A percentile compares a stretch with the other conserved stretches of the same genome.
Conservation (phyloP, 2,329 filamentous ascomycete genomes). For the Celoporthe dispersa region DNA sequence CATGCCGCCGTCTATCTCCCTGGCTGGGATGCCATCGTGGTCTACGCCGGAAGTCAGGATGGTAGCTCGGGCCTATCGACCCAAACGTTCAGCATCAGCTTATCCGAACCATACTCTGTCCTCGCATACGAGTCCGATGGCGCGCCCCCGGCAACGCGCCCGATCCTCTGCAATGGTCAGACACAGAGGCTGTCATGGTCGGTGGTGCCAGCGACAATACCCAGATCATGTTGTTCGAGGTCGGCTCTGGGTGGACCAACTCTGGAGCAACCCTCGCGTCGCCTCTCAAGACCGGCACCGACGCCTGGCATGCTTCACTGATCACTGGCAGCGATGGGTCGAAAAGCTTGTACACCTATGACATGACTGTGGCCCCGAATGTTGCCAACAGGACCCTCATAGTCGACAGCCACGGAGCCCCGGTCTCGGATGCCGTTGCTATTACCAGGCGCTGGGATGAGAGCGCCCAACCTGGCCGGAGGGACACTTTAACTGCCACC, state of each 20-base stretch:
- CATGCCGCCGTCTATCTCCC: conserved; percentile 80
- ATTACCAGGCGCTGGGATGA: conserved; percentile 37
- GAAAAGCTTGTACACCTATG: conserved; percentile 78
- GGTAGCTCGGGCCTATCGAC: conserved; percentile 63
- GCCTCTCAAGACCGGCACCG: conserved; percentile 62
- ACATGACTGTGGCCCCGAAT: conserved; percentile 76
- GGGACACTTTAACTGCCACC: conserved; percentile 54
- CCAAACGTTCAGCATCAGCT: conserved; percentile 75
- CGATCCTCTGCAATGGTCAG: conserved; percentile 77
- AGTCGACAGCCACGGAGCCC: conserved; percentile 62
- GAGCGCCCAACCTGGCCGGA: conserved; percentile 36
- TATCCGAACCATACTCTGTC: conserved; percentile 67
- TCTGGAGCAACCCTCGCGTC: conserved; percentile 67
- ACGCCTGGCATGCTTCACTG: conserved; percentile 63
- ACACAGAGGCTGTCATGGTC: conserved; percentile 71
- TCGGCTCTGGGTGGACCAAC: conserved; percentile 66
- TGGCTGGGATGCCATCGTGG: conserved; percentile 70
- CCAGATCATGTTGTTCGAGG: conserved; percentile 73
- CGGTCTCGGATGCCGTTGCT: conserved; percentile 51
- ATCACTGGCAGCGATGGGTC: conserved; percentile 76
- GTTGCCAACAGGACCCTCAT: conserved; percentile 72
- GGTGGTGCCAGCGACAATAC: conserved; percentile 72
- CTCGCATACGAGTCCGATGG: conserved; percentile 57
- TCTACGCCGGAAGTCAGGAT: conserved; percentile 78
- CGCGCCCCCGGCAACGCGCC: conserved; percentile 67